A percentile compares a stretch with the other conserved stretches of the same genome.
Evolutionary conservation across 345 rosid genomes (phyloP).

Genomic region (Salix viminalis): DNA sequence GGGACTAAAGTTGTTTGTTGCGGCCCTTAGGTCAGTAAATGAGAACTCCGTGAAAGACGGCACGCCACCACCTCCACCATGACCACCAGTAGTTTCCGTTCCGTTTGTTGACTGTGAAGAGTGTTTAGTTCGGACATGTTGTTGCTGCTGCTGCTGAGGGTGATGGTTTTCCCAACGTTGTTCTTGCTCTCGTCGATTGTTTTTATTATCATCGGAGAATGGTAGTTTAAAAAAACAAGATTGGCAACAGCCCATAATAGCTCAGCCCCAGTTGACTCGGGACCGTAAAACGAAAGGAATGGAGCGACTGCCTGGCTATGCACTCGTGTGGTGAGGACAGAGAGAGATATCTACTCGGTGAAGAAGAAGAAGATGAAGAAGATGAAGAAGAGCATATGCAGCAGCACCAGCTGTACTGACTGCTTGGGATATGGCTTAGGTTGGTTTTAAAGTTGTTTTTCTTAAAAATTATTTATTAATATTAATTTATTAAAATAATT

Average conservation of each 20-base stretch:
- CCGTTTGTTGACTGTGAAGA: slow-evolving; percentile 15
- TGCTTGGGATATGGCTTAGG: too few relatives aligned
- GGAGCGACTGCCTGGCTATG: neutral
- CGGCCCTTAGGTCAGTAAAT: slow-evolving; percentile 62
- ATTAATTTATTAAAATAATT: too few relatives aligned
- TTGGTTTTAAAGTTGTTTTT: too few relatives aligned
- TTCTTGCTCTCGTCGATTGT: too few relatives aligned
- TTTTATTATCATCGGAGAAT: neutral
- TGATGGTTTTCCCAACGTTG: neutral
- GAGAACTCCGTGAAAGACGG: slow-evolving; percentile 65
- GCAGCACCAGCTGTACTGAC: slow-evolving; percentile 2
- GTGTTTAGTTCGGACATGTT: neutral
- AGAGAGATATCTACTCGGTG: neutral
- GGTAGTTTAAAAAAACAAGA: slow-evolving; percentile 8
- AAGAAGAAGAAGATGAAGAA: neutral
- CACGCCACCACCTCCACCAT: slow-evolving; percentile 23
- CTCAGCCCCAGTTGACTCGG: slow-evolving; percentile 10
- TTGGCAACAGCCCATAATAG: slow-evolving; percentile 30
- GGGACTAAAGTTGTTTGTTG: slow-evolving; percentile 74
- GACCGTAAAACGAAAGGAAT: neutral
- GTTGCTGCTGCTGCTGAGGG: neutral
- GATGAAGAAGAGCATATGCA: slow-evolving; percentile 7
- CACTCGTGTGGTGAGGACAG: slow-evolving; percentile 17
- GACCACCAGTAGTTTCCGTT: neutral
- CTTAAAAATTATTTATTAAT: too few relatives aligned